A percentile compares a stretch with the other conserved stretches of the same genome.
Conservation (phyloP, 202 grass and related monocot genomes). For the Dendrocalamus latiflorus region DNA sequence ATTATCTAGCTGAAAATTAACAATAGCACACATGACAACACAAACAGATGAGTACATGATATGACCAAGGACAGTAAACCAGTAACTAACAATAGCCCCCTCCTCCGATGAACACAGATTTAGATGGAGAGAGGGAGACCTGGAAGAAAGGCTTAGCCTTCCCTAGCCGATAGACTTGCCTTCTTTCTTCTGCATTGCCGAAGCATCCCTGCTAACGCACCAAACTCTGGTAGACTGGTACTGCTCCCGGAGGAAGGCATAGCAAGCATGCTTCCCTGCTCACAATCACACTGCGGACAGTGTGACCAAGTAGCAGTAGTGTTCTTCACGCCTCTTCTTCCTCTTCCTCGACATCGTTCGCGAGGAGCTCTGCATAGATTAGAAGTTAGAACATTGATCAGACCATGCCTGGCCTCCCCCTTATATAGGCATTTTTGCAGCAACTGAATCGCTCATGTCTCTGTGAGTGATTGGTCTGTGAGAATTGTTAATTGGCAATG, state of each 20-base stretch:
- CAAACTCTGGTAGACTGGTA: background rate
- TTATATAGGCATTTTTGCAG: conserved; percentile 27
- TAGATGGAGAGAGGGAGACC: conserved; percentile 62
- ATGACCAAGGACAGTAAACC: conserved; percentile 14
- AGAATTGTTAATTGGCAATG: conserved; percentile 18
- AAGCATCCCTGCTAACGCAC: conserved; percentile 28
- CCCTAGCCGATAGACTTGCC: conserved; percentile 81
- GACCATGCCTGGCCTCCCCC: background rate
- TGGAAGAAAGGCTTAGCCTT: conserved; percentile 79
- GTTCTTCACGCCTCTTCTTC: conserved; percentile 38
- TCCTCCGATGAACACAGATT: conserved; percentile 30
- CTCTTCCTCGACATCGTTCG: conserved; percentile 43
- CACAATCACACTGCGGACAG: background rate
- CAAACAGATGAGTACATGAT: background rate
- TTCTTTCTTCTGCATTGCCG: conserved; percentile 30
- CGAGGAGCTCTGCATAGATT: background rate
- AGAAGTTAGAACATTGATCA: conserved; percentile 13
- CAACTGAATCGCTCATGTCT: conserved; percentile 1
- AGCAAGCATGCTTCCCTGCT: conserved; percentile 30
- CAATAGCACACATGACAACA: background rate
- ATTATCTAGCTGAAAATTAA: conserved; percentile 22
- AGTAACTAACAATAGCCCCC: conserved; percentile 22
- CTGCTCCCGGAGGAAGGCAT: conserved; percentile 3
- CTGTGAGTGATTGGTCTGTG: conserved; percentile 5
- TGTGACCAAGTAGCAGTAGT: background rate